These are phyloP conservation scores for Hyphodiscus sp. DNA, from an alignment of 2,329 filamentous ascomycete species.

Conservation along the genomic window DNA sequence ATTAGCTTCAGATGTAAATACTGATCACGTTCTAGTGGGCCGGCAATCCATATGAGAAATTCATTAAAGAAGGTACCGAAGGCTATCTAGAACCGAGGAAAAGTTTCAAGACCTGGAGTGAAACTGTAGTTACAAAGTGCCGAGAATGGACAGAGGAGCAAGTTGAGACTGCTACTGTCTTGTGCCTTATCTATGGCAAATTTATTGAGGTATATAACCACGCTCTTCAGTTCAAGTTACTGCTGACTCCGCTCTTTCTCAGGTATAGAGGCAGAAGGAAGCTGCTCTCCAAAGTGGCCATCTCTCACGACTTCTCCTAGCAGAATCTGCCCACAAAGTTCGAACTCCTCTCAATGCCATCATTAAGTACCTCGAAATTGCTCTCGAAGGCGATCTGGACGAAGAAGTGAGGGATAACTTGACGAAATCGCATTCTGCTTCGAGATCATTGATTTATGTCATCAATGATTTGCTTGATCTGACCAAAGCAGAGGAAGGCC, in stretches of 20 bases:
- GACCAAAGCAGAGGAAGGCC: conserved; percentile 81
- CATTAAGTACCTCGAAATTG: conserved; percentile 91
- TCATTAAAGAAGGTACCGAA: conserved; percentile 63
- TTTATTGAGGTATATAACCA: conserved; percentile 67
- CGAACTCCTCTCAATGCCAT: conserved; percentile 88
- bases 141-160: conserved; percentile 87
- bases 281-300: conserved; percentile 75
- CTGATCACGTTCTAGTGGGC: conserved; percentile 46
- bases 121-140: conserved; percentile 74
- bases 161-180: conserved; percentile 78
- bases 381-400: conserved; percentile 73
- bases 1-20: not conserved
- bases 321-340: conserved; percentile 88
- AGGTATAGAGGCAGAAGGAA: conserved; percentile 90
- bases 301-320: conserved; percentile 69
- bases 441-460: conserved; percentile 86
- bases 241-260: conserved; percentile 42
- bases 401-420: conserved; percentile 80
- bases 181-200: conserved; percentile 76
- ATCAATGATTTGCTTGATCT: conserved; percentile 89
- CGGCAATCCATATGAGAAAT: conserved; percentile 79
- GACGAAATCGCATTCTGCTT: conserved; percentile 79
- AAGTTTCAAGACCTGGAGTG: conserved; percentile 75
- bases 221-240: conserved; percentile 51
- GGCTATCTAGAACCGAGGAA: conserved; percentile 71